Evolutionary conservation across 768 basidiomycete genomes (phyloP), one percentile per base, ranked within the genome.

Genomic region (Plicaturopsis crispa): DNA sequence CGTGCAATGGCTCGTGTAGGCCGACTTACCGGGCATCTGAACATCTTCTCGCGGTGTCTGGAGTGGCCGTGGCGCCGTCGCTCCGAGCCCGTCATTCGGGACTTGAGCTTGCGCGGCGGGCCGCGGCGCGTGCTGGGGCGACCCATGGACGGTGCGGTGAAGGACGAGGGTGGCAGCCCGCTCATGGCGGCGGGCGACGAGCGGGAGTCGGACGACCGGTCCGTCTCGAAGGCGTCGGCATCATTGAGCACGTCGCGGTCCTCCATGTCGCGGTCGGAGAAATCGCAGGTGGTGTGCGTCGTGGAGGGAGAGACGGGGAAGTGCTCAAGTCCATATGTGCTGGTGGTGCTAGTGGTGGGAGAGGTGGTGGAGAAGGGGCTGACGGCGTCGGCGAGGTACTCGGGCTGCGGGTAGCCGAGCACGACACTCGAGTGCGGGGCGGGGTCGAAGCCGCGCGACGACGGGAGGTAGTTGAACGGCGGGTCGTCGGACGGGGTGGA

Each of bases 21-120:
- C 23, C 33, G 6, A 61, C 69, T 44, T 56, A 73, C 72, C 35
- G 70, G 70, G 52, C 72, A 77, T 41, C 60, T 65, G 56, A 59
- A 72, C 36, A 55, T 49, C 55, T 70, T 74, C 51, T 70, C 69
- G 35, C 69, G 42, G 43, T 54, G 52, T 45, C 53, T 33, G 8
- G 31, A 19, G 6, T 48, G 44, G n/a, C n/a, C 47, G 48, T 45
- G 40, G 26, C 8, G 26, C 26, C 14, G 26, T 8, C 8, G 26
- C 14, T 28, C 14, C 26, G 26, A 8, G 26, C 26, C 26, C 26
- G 14, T 8, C 26, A 28, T 28, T 28, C 26, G 33, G 19, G 32
- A 24, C 38, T 42, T 44, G 21, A 26, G 35, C 37, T 38, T 33
- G 8, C 33, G 21, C 22, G 26, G 14, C 40, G 41, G 31, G n/a